A percentile compares a stretch with the other conserved stretches of the same genome.
Evolutionary conservation across 2,329 filamentous ascomycete genomes (phyloP).

Genomic region (Didymella keratinophila): DNA sequence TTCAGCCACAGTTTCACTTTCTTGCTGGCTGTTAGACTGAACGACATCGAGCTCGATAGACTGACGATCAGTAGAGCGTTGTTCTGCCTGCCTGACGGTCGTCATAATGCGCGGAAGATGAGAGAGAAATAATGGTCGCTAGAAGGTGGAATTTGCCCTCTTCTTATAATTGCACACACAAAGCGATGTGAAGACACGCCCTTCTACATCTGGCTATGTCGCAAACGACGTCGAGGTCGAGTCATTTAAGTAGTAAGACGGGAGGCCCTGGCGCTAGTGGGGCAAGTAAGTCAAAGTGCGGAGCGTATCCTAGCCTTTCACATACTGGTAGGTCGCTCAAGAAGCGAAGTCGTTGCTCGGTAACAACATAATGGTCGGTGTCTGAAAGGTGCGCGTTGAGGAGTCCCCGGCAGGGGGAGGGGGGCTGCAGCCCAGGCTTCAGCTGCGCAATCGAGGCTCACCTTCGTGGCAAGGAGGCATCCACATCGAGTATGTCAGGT

Average conservation of each 20-base stretch:
- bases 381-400: not conserved
- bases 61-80: not conserved
- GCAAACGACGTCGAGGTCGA: not conserved
- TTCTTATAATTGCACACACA: not conserved
- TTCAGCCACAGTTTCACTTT: not conserved
- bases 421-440: not conserved
- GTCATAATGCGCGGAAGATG: slow-evolving; percentile 1
- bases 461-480: not conserved
- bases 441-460: not conserved
- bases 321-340: not conserved
- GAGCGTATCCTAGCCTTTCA: not conserved
- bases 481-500: not conserved
- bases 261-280: not conserved
- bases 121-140: not conserved
- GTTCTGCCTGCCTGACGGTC: not conserved
- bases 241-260: not conserved
- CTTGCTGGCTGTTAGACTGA: not conserved
- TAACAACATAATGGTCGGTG: not conserved
- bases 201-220: not conserved
- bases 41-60: slow-evolving; percentile 2
- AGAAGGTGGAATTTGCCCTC: not conserved
- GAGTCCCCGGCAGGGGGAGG: no score
- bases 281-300: not conserved
- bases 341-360: slow-evolving; percentile 5
- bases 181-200: not conserved